Evolutionary conservation across 2,329 filamentous ascomycete genomes (phyloP).

Genomic region (Talaromyces rugulosus): DNA sequence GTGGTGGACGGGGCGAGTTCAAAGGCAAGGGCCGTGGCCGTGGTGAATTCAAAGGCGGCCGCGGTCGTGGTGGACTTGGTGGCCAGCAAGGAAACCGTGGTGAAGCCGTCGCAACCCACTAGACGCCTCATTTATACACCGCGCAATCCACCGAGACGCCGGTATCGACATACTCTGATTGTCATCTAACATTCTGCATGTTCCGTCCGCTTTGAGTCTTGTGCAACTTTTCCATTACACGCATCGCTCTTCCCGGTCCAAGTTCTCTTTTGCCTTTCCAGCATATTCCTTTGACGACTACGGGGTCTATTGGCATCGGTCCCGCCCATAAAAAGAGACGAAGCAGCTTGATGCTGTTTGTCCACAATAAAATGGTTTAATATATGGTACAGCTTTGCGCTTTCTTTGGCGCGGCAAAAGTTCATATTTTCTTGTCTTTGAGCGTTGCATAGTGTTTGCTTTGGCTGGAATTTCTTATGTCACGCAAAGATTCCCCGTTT

Average conservation of each 20-base stretch:
- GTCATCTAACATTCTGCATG: neutral
- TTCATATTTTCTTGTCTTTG: constrained; percentile 29
- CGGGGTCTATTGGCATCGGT: neutral
- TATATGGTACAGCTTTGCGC: neutral
- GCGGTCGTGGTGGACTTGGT: constrained; percentile 28
- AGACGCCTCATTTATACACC: constrained; percentile 5
- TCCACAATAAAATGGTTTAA: constrained; percentile 6
- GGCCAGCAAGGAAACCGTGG: constrained; percentile 24
- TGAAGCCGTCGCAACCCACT: constrained; percentile 20
- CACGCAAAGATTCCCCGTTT: constrained; percentile 15
- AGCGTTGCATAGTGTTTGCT: constrained; percentile 27
- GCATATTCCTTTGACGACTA: neutral
- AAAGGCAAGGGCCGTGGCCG: constrained; percentile 25
- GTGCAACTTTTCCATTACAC: neutral
- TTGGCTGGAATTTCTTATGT: constrained; percentile 13
- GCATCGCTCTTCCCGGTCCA: neutral
- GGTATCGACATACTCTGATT: neutral
- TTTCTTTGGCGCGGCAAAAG: constrained; percentile 18
- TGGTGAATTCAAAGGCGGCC: constrained; percentile 26
- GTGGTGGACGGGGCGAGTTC: constrained; percentile 18
- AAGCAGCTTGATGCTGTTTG: constrained; percentile 11
- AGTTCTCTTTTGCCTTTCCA: neutral
- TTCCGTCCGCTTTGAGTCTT: neutral
- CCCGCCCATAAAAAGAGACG: neutral
- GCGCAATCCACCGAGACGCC: neutral